Evolutionary conservation across 371 early-diverging fungal genomes (phyloP).

Genomic region (Circinella umbellata): DNA sequence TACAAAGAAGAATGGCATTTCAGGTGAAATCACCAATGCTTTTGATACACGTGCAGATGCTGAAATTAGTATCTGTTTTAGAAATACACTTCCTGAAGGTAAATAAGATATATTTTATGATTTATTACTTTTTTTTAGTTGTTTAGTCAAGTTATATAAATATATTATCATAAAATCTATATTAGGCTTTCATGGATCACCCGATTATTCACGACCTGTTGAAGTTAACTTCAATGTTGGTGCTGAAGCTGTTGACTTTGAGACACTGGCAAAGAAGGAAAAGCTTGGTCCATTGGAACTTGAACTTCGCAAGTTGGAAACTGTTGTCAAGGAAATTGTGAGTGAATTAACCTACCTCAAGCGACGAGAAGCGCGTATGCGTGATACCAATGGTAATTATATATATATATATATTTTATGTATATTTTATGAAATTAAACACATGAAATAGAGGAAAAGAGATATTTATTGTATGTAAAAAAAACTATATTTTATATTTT

Average conservation of each 20-base stretch:
- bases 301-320: conserved; percentile 83
- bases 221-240: conserved; percentile 84
- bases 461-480: no score
- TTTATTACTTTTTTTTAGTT: no score
- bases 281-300: conserved; percentile 89
- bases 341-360: conserved; percentile 83
- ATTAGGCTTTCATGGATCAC: conserved; percentile 62
- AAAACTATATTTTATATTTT: no score
- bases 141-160: no score
- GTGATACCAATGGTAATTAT: conserved; percentile 85
- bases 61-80: conserved; percentile 87
- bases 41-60: conserved; percentile 85
- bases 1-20: conserved; percentile 58
- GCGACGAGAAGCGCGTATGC: conserved; percentile 77
- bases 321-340: conserved; percentile 74
- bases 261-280: conserved; percentile 69
- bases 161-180: no score
- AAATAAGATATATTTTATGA: conserved; percentile 12
- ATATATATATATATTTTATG: no score
- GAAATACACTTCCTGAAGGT: conserved; percentile 77
- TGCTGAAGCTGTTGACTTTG: conserved; percentile 82
- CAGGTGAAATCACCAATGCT: conserved; percentile 57
- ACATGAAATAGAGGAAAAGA: no score
- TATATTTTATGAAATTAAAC: neutral
- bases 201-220: conserved; percentile 63